Percentiles rank a stretch among this genome's conserved stretches.
phyloP scores from a whole-genome alignment of 2,329 filamentous ascomycete genomes.

The Aspergillus pseudoviridinutans region DNA sequence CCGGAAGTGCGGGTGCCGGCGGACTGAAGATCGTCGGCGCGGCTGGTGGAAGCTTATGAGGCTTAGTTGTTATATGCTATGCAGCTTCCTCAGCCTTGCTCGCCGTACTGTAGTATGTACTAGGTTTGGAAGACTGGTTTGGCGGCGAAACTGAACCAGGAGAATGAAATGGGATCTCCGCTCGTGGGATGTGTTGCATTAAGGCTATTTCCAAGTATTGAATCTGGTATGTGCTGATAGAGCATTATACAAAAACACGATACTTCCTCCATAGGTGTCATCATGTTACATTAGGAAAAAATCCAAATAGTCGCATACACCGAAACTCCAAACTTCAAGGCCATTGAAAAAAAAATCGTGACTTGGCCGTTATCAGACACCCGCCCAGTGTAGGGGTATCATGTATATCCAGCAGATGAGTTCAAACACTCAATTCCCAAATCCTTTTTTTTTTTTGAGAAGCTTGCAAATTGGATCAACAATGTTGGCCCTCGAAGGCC shows the following conservation, averaged over 20 bases:
- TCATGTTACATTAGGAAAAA: not conserved
- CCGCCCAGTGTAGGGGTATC: not conserved
- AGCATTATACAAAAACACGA: not conserved
- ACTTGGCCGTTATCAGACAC: not conserved
- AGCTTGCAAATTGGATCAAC: not conserved
- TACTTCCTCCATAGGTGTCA: not conserved
- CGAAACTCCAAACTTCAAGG: not conserved
- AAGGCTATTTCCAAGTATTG: not conserved
- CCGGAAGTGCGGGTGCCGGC: constrained; percentile 33
- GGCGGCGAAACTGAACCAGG: not conserved
- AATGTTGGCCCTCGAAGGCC: not conserved
- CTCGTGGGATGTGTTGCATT: too few species aligned
- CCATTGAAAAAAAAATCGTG: not conserved
- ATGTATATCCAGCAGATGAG: not conserved
- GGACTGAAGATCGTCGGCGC: constrained; percentile 48
- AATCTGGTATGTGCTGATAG: not conserved
- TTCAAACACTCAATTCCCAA: not conserved
- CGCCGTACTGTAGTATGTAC: not conserved
- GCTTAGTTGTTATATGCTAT: not conserved
- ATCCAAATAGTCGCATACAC: not conserved
- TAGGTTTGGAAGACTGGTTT: not conserved
- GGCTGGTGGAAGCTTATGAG: constrained; percentile 36
- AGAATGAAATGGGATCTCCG: not conserved
- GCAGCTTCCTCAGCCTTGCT: not conserved
- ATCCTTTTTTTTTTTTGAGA: not conserved